phyloP scores from a whole-genome alignment of 2,329 filamentous ascomycete genomes.

The Aspergillus texensis region DNA sequence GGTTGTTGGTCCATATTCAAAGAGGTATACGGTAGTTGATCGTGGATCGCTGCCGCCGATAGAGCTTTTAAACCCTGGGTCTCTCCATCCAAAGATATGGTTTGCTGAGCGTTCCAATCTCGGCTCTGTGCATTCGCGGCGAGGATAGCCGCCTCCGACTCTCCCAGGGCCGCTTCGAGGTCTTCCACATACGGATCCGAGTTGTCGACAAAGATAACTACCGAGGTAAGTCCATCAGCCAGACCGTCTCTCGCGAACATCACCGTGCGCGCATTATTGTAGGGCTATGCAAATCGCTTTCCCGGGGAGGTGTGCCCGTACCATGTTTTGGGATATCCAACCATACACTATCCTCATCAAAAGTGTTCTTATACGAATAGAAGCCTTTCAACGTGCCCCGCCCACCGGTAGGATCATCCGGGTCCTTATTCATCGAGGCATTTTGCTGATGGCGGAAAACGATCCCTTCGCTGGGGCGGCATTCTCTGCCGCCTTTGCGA shows the following conservation, averaged over 20 bases:
- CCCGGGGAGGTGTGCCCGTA: constrained; percentile 30
- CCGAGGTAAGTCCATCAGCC: constrained; percentile 6
- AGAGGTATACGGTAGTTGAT: constrained; percentile 36
- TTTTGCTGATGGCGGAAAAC: constrained; percentile 71
- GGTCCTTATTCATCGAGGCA: constrained; percentile 64
- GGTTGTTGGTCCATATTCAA: constrained; percentile 28
- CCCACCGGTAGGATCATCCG: constrained; percentile 41
- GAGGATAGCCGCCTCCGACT: constrained; percentile 33
- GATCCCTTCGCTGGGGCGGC: constrained; percentile 63
- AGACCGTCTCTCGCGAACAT: constrained; percentile 4
- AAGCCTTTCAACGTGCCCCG: constrained; percentile 59
- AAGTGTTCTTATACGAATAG: constrained; percentile 69
- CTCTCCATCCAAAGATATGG: constrained; percentile 34
- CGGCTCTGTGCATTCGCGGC: constrained; percentile 31
- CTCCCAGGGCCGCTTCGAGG: constrained; percentile 38
- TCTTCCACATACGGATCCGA: constrained; percentile 63
- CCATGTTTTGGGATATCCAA: constrained; percentile 62
- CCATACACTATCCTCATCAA: constrained; percentile 63
- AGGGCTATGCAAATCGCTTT: not conserved
- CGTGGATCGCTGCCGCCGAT: constrained; percentile 54
- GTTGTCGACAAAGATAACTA: constrained; percentile 65
- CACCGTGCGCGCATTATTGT: not conserved
- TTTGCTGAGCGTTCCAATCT: constrained; percentile 37
- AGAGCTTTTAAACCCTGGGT: constrained; percentile 58
- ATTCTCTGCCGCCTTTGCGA: constrained; percentile 62